phyloP scores from a whole-genome alignment of 1,284 basidiomycete genomes.

The Rhodotorula glutinis region DNA sequence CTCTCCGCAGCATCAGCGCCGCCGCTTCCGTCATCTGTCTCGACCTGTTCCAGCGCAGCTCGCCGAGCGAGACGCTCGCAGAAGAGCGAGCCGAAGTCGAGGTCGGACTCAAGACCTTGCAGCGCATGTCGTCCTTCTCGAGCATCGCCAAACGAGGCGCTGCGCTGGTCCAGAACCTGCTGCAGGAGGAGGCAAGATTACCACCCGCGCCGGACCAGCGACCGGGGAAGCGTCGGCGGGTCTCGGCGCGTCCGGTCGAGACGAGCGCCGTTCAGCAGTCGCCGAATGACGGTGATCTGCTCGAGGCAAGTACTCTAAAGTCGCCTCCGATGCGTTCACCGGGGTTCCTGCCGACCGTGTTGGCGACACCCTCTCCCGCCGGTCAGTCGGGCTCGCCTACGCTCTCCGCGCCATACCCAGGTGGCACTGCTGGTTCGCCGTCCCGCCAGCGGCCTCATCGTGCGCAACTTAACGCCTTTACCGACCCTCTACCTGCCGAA shows the following conservation, averaged over 20 bases:
- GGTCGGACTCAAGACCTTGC: conserved; percentile 3
- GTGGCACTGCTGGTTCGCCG: no score
- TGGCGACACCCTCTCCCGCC: no score
- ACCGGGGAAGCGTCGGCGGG: background rate
- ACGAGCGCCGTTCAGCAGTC: no score
- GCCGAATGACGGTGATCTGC: no score
- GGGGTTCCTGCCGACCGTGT: no score
- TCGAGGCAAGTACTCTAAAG: no score
- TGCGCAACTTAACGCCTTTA: no score
- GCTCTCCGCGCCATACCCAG: no score
- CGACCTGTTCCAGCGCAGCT: conserved; percentile 25
- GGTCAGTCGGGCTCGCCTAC: no score
- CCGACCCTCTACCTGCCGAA: conserved; percentile 2
- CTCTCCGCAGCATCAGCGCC: conserved; percentile 1
- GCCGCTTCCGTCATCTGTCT: conserved; percentile 24
- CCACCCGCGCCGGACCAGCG: background rate
- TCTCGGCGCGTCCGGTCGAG: background rate
- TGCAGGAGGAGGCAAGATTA: conserved; percentile 9
- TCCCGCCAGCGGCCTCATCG: no score
- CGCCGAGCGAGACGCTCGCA: background rate
- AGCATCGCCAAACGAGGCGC: conserved; percentile 18
- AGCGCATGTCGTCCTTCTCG: conserved; percentile 4
- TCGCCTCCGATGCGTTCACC: no score
- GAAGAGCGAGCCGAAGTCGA: conserved; percentile 14
- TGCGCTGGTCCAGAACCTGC: conserved; percentile 16